phyloP scores from a whole-genome alignment of 225 moss, liverwort and hornwort genomes.

The Marchantia polymorpha region DNA sequence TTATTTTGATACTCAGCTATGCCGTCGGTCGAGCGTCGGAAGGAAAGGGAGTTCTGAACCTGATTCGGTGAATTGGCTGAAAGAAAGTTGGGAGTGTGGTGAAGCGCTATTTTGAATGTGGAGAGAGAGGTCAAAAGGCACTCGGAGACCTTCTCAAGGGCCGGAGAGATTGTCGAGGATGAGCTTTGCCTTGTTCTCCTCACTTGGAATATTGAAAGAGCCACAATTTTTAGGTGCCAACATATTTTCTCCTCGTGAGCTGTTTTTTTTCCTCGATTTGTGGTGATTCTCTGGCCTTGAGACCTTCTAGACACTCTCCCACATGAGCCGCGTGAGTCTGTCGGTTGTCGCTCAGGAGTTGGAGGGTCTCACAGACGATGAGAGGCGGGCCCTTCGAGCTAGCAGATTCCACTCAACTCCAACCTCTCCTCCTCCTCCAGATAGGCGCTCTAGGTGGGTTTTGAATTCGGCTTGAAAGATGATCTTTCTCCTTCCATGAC shows the following conservation, averaged over 20 bases:
- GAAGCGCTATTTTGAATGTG: background rate
- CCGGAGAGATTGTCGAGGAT: background rate
- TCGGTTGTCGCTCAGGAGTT: constrained; percentile 48
- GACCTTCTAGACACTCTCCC: background rate
- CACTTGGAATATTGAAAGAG: background rate
- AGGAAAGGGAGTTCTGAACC: no score
- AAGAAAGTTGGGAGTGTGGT: background rate
- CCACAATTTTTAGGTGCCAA: background rate
- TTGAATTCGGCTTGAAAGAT: background rate
- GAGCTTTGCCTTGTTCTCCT: background rate
- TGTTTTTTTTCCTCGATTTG: background rate
- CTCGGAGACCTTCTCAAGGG: background rate
- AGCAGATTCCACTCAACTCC: constrained; percentile 81
- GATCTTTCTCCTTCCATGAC: background rate
- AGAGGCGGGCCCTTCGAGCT: constrained; percentile 84
- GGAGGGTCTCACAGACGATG: constrained; percentile 82
- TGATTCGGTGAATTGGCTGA: background rate
- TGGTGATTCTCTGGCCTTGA: background rate
- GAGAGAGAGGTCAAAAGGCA: background rate
- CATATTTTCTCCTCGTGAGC: background rate
- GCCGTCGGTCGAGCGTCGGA: no score
- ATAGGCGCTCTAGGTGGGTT: constrained; percentile 35
- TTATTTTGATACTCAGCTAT: no score
- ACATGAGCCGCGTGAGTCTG: constrained; percentile 43
- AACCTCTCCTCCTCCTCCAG: constrained; percentile 35